A percentile compares a stretch with the other conserved stretches of the same genome.
Evolutionary conservation across 2,329 filamentous ascomycete species (phyloP).

Genomic region (Cercospora berteroae): DNA sequence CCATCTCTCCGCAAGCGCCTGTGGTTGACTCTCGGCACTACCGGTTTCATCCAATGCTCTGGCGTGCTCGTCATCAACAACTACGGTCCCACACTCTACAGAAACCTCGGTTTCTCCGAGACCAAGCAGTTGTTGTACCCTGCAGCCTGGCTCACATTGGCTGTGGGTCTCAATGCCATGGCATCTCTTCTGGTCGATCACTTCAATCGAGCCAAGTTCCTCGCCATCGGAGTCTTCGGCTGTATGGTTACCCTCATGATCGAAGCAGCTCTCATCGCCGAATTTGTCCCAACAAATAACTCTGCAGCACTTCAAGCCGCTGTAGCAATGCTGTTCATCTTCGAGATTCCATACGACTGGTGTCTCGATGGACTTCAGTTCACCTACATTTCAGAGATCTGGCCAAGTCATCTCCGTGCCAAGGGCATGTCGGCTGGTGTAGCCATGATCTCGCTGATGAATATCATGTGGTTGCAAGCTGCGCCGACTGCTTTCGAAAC

Average conservation of each 20-base stretch:
- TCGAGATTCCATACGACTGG: slow-evolving; percentile 24
- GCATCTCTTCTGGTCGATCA: slow-evolving; percentile 31
- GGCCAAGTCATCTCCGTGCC: slow-evolving; percentile 25
- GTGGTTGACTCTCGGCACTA: slow-evolving; percentile 31
- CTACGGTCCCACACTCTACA: slow-evolving; percentile 35
- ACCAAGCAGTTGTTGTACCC: slow-evolving; percentile 33
- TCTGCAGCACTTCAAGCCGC: slow-evolving; percentile 19
- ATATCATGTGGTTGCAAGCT: slow-evolving; percentile 28
- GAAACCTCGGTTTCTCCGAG: slow-evolving; percentile 31
- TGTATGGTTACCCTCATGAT: slow-evolving; percentile 24
- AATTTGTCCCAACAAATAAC: slow-evolving; percentile 18
- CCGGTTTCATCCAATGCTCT: slow-evolving; percentile 35
- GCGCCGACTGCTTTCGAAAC: slow-evolving; percentile 20
- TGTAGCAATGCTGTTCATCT: slow-evolving; percentile 23
- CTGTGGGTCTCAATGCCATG: slow-evolving; percentile 31
- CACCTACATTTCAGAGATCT: slow-evolving; percentile 25
- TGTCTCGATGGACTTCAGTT: slow-evolving; percentile 27
- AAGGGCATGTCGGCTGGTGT: slow-evolving; percentile 28
- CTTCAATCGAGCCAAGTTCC: slow-evolving; percentile 21
- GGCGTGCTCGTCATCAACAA: slow-evolving; percentile 35
- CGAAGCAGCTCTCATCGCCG: slow-evolving; percentile 24
- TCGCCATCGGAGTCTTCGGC: slow-evolving; percentile 24
- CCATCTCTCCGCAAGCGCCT: slow-evolving; percentile 33
- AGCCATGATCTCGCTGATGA: slow-evolving; percentile 28
- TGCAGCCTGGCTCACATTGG: slow-evolving; percentile 34